Evolutionary conservation across 108 stramenopile genomes (phyloP), one percentile per base, ranked within the genome.

Genomic region (Schizochytrium sp.): DNA sequence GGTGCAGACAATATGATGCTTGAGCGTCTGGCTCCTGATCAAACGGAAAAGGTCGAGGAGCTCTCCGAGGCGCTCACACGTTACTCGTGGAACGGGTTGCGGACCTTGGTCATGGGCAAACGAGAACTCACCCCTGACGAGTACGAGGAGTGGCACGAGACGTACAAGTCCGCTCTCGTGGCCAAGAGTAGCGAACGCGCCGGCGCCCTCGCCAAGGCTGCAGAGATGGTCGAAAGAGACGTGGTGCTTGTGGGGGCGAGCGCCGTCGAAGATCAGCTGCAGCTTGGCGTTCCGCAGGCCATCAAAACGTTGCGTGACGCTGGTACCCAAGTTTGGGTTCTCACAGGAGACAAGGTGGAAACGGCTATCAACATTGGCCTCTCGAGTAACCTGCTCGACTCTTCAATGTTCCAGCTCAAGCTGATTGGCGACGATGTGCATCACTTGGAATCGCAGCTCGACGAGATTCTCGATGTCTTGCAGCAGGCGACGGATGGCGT

Each of bases 201-300:
- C 43, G 89, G 76, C 19, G 58, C 44, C 76, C 51, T 60, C 60
- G 48, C 59, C 69, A 45, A 47, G 48, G 72, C 72, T 4, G 90
- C 90, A 5, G 76, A 72, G 0, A 14, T 23, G 25, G 53, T 88
- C n/a, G 95, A 95, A 87, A 29, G 48, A 57, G 88, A 89, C 28
- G 48, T 95, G 19, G 55, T 51, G 34, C 60, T 95, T 5, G 72
- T 94, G 55, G 95, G 95, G 5, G 93, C 92, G 4, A 95, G 94
- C 3, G 95, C 95, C 44, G 93, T 95, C 87, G 95, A 95, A 89
- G 95, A 95, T 89, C 92, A 94, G 89, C 92, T 95, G 28, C 95
- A 95, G 89, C 93, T 76, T n/a, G 93, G 93, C 3, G 95, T 95
- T 5, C 94, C 95, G 18, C 94, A 95, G 69, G 87, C 94, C 3